Evolutionary conservation across 345 rosid species (phyloP).

Genomic region (Rhodamnia rubescens): DNA sequence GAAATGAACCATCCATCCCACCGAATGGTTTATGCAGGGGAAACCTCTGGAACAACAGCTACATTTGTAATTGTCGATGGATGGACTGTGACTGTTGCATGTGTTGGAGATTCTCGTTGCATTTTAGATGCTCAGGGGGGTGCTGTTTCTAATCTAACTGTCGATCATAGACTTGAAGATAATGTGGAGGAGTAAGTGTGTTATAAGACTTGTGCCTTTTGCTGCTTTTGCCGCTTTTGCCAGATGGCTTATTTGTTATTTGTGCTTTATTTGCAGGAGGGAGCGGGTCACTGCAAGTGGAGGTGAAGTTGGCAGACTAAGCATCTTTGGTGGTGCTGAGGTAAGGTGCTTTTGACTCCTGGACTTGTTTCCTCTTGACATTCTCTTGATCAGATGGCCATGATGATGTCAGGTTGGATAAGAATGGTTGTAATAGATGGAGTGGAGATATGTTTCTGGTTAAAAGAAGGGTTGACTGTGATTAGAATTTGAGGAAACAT

Average conservation of each 20-base stretch:
- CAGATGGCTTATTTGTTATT: neutral
- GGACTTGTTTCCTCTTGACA: neutral
- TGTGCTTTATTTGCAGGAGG: conserved; percentile 38
- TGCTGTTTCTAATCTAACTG: conserved; percentile 59
- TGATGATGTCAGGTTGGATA: neutral
- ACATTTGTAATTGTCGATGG: conserved; percentile 87
- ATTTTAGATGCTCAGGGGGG: conserved; percentile 69
- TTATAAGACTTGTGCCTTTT: conserved; percentile 3
- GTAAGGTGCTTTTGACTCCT: conserved; percentile 14
- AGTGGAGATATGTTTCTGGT: neutral
- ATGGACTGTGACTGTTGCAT: conserved; percentile 91
- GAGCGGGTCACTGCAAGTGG: conserved; percentile 91
- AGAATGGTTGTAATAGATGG: neutral
- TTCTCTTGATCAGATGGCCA: neutral
- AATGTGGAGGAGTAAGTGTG: conserved; percentile 66
- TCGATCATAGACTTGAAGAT: conserved; percentile 88
- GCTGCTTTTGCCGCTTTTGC: neutral
- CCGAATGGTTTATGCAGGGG: conserved; percentile 40
- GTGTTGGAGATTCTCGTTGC: conserved; percentile 93
- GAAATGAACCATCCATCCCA: conserved; percentile 1
- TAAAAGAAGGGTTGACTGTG: neutral
- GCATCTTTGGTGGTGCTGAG: conserved; percentile 75
- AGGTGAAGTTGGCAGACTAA: conserved; percentile 96
- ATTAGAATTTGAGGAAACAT: neutral
- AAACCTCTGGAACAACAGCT: conserved; percentile 89